These are phyloP conservation scores for Auricularia auricula-judae DNA, from an alignment of 768 basidiomycete species.

Conservation along the genomic window DNA sequence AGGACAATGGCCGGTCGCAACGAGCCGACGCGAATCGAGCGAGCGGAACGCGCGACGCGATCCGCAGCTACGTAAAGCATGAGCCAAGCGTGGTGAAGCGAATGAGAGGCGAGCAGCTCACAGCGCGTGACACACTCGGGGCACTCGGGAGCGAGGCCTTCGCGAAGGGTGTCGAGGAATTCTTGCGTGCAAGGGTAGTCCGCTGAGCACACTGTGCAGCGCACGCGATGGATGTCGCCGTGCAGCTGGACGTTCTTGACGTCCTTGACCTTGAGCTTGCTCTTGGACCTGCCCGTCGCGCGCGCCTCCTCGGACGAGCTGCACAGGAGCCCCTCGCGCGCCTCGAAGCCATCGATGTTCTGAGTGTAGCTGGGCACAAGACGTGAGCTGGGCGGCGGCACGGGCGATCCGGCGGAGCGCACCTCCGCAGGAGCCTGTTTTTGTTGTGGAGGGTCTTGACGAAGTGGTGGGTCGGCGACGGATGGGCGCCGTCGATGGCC, in stretches of 20 bases:
- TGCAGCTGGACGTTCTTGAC: constrained; percentile 89
- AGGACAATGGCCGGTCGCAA: constrained; percentile 90
- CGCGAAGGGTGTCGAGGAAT: constrained; percentile 50
- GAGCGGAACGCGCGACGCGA: constrained; percentile 73
- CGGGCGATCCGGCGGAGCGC: constrained; percentile 27
- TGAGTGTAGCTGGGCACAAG: constrained; percentile 57
- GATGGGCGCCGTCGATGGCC: constrained; percentile 68
- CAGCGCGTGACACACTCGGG: constrained; percentile 76
- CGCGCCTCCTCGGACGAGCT: constrained; percentile 44
- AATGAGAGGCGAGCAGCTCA: constrained; percentile 29
- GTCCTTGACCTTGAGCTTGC: constrained; percentile 54
- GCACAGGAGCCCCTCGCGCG: constrained; percentile 61
- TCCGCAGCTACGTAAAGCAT: constrained; percentile 42
- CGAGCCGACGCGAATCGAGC: constrained; percentile 67
- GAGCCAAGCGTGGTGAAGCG: constrained; percentile 7
- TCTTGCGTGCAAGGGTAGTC: constrained; percentile 60
- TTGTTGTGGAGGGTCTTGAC: constrained; percentile 75
- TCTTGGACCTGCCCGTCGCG: constrained; percentile 52
- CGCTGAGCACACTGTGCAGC: constrained; percentile 76
- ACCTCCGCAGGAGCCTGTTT: constrained; percentile 76
- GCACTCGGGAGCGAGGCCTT: constrained; percentile 72
- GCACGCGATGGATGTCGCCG: constrained; percentile 85
- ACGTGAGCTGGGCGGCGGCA: not conserved
- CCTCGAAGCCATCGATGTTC: constrained; percentile 95
- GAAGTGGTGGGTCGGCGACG: constrained; percentile 82